Evolutionary conservation across 225 moss, liverwort and hornwort species (phyloP).

Genomic region (Marchantia polymorpha): DNA sequence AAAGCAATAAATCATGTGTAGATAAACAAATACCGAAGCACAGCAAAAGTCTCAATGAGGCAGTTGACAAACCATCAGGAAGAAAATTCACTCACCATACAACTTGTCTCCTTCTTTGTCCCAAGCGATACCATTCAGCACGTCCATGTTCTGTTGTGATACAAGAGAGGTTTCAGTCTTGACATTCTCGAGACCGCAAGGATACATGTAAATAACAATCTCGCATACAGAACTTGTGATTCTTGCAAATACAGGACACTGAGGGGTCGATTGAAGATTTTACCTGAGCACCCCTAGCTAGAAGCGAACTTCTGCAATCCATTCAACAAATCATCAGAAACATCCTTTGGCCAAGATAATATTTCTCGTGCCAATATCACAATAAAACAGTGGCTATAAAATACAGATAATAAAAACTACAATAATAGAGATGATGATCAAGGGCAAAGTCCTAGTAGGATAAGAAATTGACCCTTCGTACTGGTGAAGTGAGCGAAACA

Average conservation of each 20-base stretch:
- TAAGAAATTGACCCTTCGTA: too few relatives aligned
- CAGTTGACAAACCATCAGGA: too few relatives aligned
- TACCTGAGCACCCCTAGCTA: slow-evolving; percentile 63
- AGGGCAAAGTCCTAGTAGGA: too few relatives aligned
- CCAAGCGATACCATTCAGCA: slow-evolving; percentile 98
- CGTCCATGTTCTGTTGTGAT: slow-evolving; percentile 61
- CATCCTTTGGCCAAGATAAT: too few relatives aligned
- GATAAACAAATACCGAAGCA: background rate
- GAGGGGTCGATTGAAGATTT: background rate
- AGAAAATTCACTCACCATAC: slow-evolving; percentile 58
- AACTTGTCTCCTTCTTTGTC: slow-evolving; percentile 64
- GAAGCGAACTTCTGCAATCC: slow-evolving; percentile 61
- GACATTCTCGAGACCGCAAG: background rate
- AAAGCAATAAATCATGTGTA: background rate
- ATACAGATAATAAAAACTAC: too few relatives aligned
- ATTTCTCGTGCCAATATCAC: too few relatives aligned
- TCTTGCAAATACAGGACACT: background rate
- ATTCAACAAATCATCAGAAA: background rate
- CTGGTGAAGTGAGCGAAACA: too few relatives aligned
- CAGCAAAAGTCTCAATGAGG: background rate
- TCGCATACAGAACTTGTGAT: background rate
- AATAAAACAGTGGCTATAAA: too few relatives aligned
- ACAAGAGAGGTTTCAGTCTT: background rate
- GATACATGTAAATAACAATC: background rate
- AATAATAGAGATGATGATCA: too few relatives aligned